Evolutionary conservation across 1,139 yeast genomes (phyloP).

Genomic region (Candida sp.): DNA sequence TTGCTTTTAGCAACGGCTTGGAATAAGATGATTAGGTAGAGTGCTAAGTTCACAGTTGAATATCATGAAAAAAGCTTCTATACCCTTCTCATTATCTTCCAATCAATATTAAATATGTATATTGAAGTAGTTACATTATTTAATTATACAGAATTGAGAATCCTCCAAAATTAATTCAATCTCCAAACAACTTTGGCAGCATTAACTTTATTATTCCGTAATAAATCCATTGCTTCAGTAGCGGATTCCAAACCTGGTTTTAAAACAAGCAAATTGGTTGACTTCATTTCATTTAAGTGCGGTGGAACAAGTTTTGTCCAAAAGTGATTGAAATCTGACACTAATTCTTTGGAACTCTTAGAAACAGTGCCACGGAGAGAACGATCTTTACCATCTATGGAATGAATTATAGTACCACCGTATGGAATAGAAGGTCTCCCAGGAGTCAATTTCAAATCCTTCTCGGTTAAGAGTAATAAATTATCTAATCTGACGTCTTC

Average conservation of each 20-base stretch:
- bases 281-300: slow-evolving; percentile 13
- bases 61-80: too few species aligned
- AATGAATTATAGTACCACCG: slow-evolving; percentile 13
- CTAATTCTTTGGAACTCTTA: slow-evolving; percentile 13
- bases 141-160: too few species aligned
- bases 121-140: too few species aligned
- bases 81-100: too few species aligned
- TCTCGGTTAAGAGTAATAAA: slow-evolving; percentile 20
- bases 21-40: too few species aligned
- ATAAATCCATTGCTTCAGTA: slow-evolving; percentile 23
- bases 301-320: slow-evolving; percentile 21
- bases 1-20: too few species aligned
- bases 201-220: slow-evolving; percentile 20
- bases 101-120: too few species aligned
- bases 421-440: slow-evolving; percentile 18
- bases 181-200: slow-evolving; percentile 23
- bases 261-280: slow-evolving; percentile 22
- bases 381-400: slow-evolving; percentile 9
- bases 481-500: slow-evolving; percentile 23
- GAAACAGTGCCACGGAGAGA: slow-evolving; percentile 7
- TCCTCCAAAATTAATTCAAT: neutral
- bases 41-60: too few species aligned
- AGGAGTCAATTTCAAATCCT: slow-evolving; percentile 11
- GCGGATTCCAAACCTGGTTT: slow-evolving; percentile 23
- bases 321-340: slow-evolving; percentile 13